phyloP scores from a whole-genome alignment of 2,329 filamentous ascomycete species.

The Xenoacremonium recifei region DNA sequence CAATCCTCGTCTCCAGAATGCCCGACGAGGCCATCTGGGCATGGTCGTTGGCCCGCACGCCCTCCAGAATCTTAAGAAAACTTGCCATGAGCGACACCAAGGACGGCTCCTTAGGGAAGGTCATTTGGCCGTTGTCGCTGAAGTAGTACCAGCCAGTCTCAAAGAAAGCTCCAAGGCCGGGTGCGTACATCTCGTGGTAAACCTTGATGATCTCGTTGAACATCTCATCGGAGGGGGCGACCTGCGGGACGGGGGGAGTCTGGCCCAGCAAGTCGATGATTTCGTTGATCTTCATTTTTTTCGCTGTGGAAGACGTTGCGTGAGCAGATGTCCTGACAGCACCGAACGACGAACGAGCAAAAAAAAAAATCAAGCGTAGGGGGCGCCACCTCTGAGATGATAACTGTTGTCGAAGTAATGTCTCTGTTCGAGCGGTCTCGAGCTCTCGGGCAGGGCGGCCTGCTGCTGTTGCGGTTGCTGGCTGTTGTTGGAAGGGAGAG shows the following conservation, averaged over 20 bases:
- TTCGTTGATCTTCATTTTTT: constrained; percentile 69
- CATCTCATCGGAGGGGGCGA: constrained; percentile 49
- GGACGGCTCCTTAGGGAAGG: constrained; percentile 50
- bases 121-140: constrained; percentile 41
- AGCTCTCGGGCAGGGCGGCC: constrained; percentile 18
- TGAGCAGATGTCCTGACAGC: constrained; percentile 31
- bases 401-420: constrained; percentile 29
- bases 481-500: neutral
- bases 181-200: constrained; percentile 74
- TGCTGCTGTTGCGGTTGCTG: too few relatives aligned
- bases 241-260: constrained; percentile 53
- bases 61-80: constrained; percentile 57
- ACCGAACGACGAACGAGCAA: constrained; percentile 26
- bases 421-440: constrained; percentile 28
- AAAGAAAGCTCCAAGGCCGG: constrained; percentile 71
- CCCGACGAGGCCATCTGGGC: constrained; percentile 53
- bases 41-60: constrained; percentile 48
- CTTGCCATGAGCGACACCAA: constrained; percentile 67
- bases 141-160: constrained; percentile 81
- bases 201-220: constrained; percentile 68
- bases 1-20: constrained; percentile 55
- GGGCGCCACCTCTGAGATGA: constrained; percentile 52
- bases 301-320: constrained; percentile 29
- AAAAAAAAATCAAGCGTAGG: constrained; percentile 35
- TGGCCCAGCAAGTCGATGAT: constrained; percentile 64